A percentile compares a stretch with the other conserved stretches of the same genome.
phyloP scores from a whole-genome alignment of 768 basidiomycete genomes.

The Podaxis pistillaris region DNA sequence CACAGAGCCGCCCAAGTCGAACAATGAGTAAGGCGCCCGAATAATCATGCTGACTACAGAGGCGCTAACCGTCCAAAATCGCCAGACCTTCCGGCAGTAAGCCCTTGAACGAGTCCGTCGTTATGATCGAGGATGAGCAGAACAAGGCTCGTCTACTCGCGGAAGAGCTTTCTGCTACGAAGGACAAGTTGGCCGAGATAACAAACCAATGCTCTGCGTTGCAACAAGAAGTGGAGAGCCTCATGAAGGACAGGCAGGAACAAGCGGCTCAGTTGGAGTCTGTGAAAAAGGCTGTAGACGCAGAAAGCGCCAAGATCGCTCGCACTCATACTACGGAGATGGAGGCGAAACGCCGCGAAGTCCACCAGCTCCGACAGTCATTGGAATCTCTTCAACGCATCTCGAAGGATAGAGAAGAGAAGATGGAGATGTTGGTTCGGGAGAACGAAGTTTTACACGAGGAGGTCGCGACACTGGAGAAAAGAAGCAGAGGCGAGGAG shows the following conservation, averaged over 20 bases:
- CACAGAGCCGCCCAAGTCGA: background rate
- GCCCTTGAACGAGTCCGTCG: background rate
- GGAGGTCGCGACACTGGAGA: background rate
- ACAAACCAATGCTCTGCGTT: background rate
- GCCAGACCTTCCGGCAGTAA: background rate
- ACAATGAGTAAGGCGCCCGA: background rate
- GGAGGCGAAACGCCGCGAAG: background rate
- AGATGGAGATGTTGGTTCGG: background rate
- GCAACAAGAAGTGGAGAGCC: background rate
- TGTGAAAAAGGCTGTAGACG: background rate
- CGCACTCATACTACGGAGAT: background rate
- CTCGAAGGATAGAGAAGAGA: background rate
- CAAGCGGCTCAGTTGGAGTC: background rate
- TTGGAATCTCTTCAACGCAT: background rate
- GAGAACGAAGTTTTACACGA: slow-evolving; percentile 5
- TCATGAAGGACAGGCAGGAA: background rate
- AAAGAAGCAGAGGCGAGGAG: background rate
- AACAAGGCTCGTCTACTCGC: background rate
- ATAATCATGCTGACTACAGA: background rate
- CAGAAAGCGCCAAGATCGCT: background rate
- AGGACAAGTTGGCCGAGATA: background rate
- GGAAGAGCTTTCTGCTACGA: background rate
- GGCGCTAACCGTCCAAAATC: background rate
- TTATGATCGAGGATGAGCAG: slow-evolving; percentile 7
- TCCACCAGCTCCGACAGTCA: background rate